phyloP scores from a whole-genome alignment of 208 protist species.

The Trypanosoma boissoni region DNA sequence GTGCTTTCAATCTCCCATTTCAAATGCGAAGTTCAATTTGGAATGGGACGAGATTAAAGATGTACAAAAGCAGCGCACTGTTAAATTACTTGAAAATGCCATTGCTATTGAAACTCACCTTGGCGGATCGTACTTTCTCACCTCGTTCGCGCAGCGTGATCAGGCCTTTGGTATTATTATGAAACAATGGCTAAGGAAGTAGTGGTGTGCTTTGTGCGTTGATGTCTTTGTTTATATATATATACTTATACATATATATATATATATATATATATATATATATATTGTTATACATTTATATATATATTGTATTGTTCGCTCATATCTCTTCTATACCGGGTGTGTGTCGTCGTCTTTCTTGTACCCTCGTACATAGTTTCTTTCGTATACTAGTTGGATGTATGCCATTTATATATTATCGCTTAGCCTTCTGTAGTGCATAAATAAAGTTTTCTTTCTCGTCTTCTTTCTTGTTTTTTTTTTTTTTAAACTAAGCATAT shows the following conservation, averaged over 20 bases:
- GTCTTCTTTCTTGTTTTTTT: not conserved
- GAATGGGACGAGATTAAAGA: constrained; percentile 86
- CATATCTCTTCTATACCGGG: not conserved
- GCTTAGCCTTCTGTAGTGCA: no score
- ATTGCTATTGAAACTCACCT: constrained; percentile 69
- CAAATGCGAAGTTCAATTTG: constrained; percentile 41
- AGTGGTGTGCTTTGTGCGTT: not conserved
- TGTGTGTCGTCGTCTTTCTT: not conserved
- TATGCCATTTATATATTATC: no score
- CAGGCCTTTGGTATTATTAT: constrained; percentile 67
- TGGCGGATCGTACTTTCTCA: constrained; percentile 56
- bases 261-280: not conserved
- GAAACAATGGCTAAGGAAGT: constrained; percentile 74
- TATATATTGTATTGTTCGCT: not conserved
- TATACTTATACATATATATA: not conserved
- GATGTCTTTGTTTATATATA: not conserved
- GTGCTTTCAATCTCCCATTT: constrained; percentile 55
- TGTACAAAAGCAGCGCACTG: constrained; percentile 59
- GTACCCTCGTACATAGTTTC: not conserved
- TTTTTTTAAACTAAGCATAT: not conserved
- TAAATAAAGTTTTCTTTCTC: no score
- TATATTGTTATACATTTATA: not conserved
- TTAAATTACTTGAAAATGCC: constrained; percentile 66
- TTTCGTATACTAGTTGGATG: not conserved
- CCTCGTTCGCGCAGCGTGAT: constrained; percentile 66